Percentiles rank a stretch among this genome's conserved stretches.
phyloP scores from a whole-genome alignment of 192 early-diverging fungal species.

The Diversispora eburnea region DNA sequence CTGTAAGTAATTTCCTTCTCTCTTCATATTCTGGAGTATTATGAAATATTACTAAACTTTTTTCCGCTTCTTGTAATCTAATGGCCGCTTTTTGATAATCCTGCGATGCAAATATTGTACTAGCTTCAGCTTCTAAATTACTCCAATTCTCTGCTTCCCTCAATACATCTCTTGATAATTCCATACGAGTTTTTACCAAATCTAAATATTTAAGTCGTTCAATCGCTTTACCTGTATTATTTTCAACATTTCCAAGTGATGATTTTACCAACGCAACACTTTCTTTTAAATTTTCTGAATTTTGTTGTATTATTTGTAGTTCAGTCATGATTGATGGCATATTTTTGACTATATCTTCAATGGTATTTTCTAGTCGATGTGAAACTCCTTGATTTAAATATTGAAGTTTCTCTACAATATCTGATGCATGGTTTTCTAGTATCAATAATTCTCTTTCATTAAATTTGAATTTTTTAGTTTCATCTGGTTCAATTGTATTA shows the following conservation, averaged over 20 bases:
- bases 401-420: constrained; percentile 50
- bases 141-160: constrained; percentile 79
- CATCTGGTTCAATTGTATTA: neutral
- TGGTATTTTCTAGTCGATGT: constrained; percentile 45
- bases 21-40: constrained; percentile 70
- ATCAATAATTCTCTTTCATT: neutral
- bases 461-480: constrained; percentile 6
- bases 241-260: constrained; percentile 48
- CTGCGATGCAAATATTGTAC: constrained; percentile 53
- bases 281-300: constrained; percentile 44
- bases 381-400: constrained; percentile 55
- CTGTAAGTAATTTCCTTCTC: constrained; percentile 47
- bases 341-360: constrained; percentile 53
- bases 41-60: constrained; percentile 54
- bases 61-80: constrained; percentile 62
- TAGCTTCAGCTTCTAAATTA: constrained; percentile 65
- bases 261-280: constrained; percentile 43
- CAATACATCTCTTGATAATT: constrained; percentile 52
- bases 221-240: constrained; percentile 43
- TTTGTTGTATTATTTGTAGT: constrained; percentile 54
- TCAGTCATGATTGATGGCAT: constrained; percentile 64
- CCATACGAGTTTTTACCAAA: constrained; percentile 66
- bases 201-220: constrained; percentile 61
- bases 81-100: constrained; percentile 61
- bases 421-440: constrained; percentile 28